Conservation (phyloP, 2,329 filamentous ascomycete species). For the Colletotrichum tofieldiae region DNA sequence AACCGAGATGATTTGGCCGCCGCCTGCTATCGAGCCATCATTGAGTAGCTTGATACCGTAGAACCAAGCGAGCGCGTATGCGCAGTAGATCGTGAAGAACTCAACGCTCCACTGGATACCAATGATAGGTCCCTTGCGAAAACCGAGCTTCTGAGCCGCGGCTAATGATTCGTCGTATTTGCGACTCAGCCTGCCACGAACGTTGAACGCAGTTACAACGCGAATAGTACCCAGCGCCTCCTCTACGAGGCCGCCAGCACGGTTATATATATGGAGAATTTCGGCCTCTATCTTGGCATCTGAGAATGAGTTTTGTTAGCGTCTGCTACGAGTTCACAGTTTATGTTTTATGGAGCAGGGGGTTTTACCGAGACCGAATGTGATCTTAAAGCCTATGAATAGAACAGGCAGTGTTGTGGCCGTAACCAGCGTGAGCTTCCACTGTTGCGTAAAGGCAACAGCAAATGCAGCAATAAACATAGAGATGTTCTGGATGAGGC, state of each 20-base stretch:
- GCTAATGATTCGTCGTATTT: conserved; percentile 56
- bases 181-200: background rate
- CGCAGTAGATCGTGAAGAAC: conserved; percentile 78
- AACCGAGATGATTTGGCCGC: conserved; percentile 42
- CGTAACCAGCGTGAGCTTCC: conserved; percentile 11
- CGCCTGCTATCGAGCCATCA: conserved; percentile 53
- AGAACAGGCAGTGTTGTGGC: conserved; percentile 1
- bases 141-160: conserved; percentile 65
- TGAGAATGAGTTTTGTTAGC: conserved; percentile 1
- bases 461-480: conserved; percentile 10
- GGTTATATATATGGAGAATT: background rate
- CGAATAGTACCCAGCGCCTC: background rate
- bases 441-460: background rate
- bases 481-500: background rate
- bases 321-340: background rate
- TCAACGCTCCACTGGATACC: conserved; percentile 74
- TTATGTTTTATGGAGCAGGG: background rate
- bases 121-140: conserved; percentile 71
- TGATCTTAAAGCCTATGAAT: conserved; percentile 4
- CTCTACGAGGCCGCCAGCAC: background rate
- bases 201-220: background rate
- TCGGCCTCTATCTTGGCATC: conserved; percentile 4
- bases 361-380: background rate
- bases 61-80: conserved; percentile 75
- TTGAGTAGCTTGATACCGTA: conserved; percentile 57